Percentiles rank a stretch among this genome's conserved stretches.
Conservation (phyloP, 106 monocot species). For the Alisma plantagoaquatica region DNA sequence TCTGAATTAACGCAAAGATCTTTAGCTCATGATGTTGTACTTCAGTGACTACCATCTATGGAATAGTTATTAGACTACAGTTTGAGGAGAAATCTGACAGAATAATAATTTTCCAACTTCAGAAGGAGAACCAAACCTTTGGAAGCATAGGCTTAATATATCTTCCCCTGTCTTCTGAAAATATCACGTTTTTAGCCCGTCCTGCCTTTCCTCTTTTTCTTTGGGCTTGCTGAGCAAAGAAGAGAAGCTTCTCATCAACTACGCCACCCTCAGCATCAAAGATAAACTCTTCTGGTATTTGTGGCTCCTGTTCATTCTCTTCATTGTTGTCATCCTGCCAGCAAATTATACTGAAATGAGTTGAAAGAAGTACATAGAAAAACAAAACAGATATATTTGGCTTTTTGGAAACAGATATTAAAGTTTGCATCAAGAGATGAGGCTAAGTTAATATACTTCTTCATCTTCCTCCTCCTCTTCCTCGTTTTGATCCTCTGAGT, state of each 20-base stretch:
- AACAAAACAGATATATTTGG: no score
- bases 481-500: slow-evolving; percentile 76
- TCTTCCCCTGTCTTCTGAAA: slow-evolving; percentile 92
- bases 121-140: slow-evolving; percentile 37
- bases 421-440: no score
- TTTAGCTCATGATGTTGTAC: no score
- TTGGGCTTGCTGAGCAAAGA: slow-evolving; percentile 98
- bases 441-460: no score
- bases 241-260: slow-evolving; percentile 90
- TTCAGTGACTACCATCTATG: no score
- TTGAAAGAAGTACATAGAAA: background rate
- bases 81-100: no score
- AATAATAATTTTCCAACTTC: no score
- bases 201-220: slow-evolving; percentile 82
- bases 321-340: slow-evolving; percentile 55
- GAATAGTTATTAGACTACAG: no score
- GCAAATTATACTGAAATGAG: background rate
- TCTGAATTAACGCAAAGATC: no score
- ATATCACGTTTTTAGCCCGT: slow-evolving; percentile 96
- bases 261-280: slow-evolving; percentile 98
- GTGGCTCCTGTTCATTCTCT: slow-evolving; percentile 80
- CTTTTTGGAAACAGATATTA: no score
- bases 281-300: slow-evolving; percentile 95
- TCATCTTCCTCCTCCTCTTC: slow-evolving; percentile 67
- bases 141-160: slow-evolving; percentile 99